These are phyloP conservation scores for Agaricales sp. DNA, from an alignment of 1,284 basidiomycete genomes.

Conservation along the genomic window DNA sequence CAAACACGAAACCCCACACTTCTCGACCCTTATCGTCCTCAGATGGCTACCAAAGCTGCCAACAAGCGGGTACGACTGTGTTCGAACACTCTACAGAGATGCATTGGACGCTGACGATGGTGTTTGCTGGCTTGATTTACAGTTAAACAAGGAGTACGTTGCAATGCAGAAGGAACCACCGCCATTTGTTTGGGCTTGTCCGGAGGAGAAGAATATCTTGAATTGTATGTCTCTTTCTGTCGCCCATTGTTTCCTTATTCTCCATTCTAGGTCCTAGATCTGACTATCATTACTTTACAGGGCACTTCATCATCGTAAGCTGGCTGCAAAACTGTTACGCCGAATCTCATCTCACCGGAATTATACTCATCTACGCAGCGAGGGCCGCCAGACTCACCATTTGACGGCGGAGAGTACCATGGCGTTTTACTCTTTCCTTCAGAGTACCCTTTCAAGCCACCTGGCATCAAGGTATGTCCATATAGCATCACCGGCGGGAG, in stretches of 20 bases:
- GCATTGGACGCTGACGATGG: conserved; percentile 2
- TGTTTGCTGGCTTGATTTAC: conserved; percentile 11
- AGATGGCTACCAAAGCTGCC: conserved; percentile 76
- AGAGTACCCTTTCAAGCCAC: conserved; percentile 92
- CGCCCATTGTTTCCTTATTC: too few relatives aligned
- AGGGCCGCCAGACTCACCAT: conserved; percentile 89
- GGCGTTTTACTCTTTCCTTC: conserved; percentile 83
- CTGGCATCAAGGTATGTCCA: conserved; percentile 78
- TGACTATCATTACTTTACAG: conserved; percentile 31
- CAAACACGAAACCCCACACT: conserved; percentile 13
- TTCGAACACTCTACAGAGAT: conserved; percentile 4
- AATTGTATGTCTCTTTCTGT: conserved; percentile 50
- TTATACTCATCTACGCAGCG: conserved; percentile 54
- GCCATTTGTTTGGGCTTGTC: conserved; percentile 88
- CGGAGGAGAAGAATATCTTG: conserved; percentile 94
- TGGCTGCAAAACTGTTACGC: too few relatives aligned
- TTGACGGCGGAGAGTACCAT: conserved; percentile 89
- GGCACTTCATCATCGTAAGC: conserved; percentile 85
- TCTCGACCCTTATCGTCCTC: conserved; percentile 4
- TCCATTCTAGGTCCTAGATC: conserved; percentile 6
- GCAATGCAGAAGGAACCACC: conserved; percentile 90
- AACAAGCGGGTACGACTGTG: conserved; percentile 61
- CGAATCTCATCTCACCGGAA: too few relatives aligned
- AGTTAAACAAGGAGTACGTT: conserved; percentile 87
- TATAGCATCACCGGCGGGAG: background rate